Conservation (phyloP, 1,284 basidiomycete species). For the Leucoagaricus sp. region DNA sequence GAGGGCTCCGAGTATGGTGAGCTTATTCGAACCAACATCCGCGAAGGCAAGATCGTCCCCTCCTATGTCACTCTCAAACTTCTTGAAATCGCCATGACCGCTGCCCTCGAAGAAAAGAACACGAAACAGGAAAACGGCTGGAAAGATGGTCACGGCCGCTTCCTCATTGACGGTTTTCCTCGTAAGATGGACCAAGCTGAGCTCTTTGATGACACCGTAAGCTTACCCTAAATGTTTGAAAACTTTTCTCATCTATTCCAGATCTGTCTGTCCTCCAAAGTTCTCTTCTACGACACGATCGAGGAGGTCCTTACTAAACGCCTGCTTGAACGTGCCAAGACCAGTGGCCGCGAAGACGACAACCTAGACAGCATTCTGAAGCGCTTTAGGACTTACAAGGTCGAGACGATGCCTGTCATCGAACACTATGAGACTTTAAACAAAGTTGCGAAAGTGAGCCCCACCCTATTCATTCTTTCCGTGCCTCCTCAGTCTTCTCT, state of each 20-base stretch:
- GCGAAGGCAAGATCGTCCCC: conserved; percentile 94
- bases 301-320: conserved; percentile 89
- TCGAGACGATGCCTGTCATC: conserved; percentile 96
- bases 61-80: conserved; percentile 97
- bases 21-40: conserved; percentile 89
- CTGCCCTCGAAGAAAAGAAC: conserved; percentile 51
- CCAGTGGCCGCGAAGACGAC: conserved; percentile 94
- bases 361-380: conserved; percentile 96
- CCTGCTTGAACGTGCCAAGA: conserved; percentile 89
- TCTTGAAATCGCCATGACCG: conserved; percentile 90
- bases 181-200: conserved; percentile 98
- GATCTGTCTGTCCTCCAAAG: conserved; percentile 81
- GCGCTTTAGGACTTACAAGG: conserved; percentile 94
- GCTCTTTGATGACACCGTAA: conserved; percentile 88
- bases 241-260: conserved; percentile 29
- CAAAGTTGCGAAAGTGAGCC: conserved; percentile 81
- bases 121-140: conserved; percentile 58
- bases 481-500: conserved; percentile 13
- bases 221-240: conserved; percentile 24
- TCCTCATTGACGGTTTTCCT: conserved; percentile 98
- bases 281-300: conserved; percentile 90
- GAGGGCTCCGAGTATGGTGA: conserved; percentile 85
- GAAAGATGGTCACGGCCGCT: conserved; percentile 77
- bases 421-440: conserved; percentile 73
- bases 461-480: neutral